phyloP scores from a whole-genome alignment of 2,329 filamentous ascomycete genomes.

The Penicillium sp. region DNA sequence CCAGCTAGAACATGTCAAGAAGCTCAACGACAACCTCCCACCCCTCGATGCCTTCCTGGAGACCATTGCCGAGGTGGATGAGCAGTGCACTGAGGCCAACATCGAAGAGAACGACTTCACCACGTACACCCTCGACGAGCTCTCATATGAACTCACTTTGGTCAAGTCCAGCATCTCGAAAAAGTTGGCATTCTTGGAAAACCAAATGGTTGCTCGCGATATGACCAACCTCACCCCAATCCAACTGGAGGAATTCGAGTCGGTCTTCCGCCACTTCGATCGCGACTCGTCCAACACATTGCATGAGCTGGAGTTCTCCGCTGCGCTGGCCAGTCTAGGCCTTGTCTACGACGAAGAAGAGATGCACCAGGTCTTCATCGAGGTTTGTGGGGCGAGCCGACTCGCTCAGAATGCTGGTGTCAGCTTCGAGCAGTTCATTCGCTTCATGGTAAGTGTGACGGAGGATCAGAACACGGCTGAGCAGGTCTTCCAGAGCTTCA shows the following conservation, averaged over 20 bases:
- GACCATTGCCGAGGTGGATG: conserved; percentile 81
- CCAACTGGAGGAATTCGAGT: conserved; percentile 97
- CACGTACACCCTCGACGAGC: conserved; percentile 97
- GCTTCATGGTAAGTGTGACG: conserved; percentile 98
- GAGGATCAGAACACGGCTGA: conserved; percentile 99
- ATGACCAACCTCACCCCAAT: conserved; percentile 99
- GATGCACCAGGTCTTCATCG: conserved; percentile 93
- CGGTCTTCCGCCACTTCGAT: conserved; percentile 97
- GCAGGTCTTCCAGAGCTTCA: conserved; percentile 97
- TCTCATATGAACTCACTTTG: conserved; percentile 87
- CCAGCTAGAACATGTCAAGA: conserved; percentile 82
- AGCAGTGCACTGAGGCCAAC: conserved; percentile 91
- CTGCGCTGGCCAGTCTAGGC: conserved; percentile 89
- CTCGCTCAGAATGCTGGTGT: conserved; percentile 69
- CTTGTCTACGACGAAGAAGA: conserved; percentile 96
- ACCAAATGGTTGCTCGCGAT: conserved; percentile 95
- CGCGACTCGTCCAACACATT: conserved; percentile 87
- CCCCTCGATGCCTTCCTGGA: conserved; percentile 90
- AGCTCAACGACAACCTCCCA: conserved; percentile 79
- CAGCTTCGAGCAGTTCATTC: conserved; percentile 97
- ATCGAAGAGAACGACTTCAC: conserved; percentile 99
- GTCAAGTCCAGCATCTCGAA: conserved; percentile 92
- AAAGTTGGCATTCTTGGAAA: conserved; percentile 94
- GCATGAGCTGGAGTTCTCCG: conserved; percentile 92
- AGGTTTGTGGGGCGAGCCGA: conserved; percentile 66